Percentiles rank a stretch among this genome's conserved stretches.
Evolutionary conservation across 306 rosid genomes (phyloP).

Genomic region (Begonia peltatifolia): DNA sequence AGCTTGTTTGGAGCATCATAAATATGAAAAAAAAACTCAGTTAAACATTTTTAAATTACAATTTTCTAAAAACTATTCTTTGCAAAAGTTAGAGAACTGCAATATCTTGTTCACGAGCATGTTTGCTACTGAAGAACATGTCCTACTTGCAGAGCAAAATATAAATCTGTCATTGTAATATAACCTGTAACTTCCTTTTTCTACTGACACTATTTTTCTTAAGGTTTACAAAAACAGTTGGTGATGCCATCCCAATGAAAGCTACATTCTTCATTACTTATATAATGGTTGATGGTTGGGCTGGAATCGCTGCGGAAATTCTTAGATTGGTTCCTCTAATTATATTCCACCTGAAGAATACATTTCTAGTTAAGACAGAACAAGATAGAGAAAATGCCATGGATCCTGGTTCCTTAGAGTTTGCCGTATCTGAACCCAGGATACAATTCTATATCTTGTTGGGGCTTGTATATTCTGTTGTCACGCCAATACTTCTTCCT

Average conservation of each 20-base stretch:
- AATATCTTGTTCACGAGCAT: too few species aligned
- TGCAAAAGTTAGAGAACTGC: too few species aligned
- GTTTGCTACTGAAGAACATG: too few species aligned
- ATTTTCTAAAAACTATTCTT: too few species aligned
- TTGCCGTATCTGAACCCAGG: slow-evolving; percentile 69
- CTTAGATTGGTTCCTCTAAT: slow-evolving; percentile 50
- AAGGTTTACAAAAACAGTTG: slow-evolving; percentile 69
- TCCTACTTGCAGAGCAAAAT: too few species aligned
- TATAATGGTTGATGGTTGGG: slow-evolving; percentile 88
- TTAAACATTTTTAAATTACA: too few species aligned
- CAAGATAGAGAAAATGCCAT: slow-evolving; percentile 61
- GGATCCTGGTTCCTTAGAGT: slow-evolving; percentile 70
- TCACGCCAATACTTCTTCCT: slow-evolving; percentile 84
- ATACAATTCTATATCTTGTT: slow-evolving; percentile 74
- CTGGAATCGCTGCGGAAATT: slow-evolving; percentile 80
- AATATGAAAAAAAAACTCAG: not conserved
- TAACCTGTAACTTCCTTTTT: too few species aligned
- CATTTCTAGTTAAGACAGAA: slow-evolving; percentile 79
- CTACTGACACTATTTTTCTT: slow-evolving; percentile 2
- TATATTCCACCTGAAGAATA: slow-evolving; percentile 67
- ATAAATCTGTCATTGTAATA: too few species aligned
- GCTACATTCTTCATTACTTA: slow-evolving; percentile 94
- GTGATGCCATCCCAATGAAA: slow-evolving; percentile 83
- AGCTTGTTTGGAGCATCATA: not conserved
- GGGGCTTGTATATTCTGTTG: slow-evolving; percentile 72